Evolutionary conservation across 352 stramenopile genomes (phyloP), one percentile per base, ranked within the genome.

Genomic region (Pythium insidiosum): DNA sequence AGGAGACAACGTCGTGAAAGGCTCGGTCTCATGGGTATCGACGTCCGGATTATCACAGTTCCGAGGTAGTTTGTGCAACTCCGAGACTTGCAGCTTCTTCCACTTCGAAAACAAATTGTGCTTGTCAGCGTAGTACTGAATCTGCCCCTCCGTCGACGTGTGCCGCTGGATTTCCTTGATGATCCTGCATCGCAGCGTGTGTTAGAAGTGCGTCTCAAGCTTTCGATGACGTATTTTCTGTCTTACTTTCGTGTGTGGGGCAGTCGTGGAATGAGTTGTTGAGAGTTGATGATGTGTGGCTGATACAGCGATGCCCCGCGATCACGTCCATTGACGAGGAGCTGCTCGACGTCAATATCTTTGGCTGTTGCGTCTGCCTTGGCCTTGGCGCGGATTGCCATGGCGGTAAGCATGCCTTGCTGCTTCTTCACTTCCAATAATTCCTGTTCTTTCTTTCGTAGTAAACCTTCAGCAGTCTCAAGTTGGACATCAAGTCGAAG

Each of bases 81-180:
- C 65, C 6, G 73, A 70, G 0, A 54, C 47, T 50, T 84, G 66
- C 1, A 88, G 57, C 34, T 80, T 84, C 28, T 78, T 77, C 76
- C 76, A 88, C 42, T 88, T 88, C 1, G 53, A 53, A 11, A 88
- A 83, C n/a, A 88, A 60, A 25, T 83, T 71, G 21, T 69, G 61
- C 38, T 86, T 88, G 58, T 88, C 65, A 5, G 66, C 50, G 33
- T 84, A 85, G 43, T 68, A 83, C 42, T 73, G 57, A 30, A 84
- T 85, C 43, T 88, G 73, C 1, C 71, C 73, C 12, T 73, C 42
- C 13, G 60, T 63, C 0, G 70, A 76, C 9, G 63, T 70, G 38
- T 83, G 66, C 24, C 61, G 55, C 42, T 84, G 68, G 29, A 82
- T 83, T 21, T 80, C 61, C 26, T 71, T 81, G 20, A 83, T 73